Percentiles rank a stretch among this genome's conserved stretches.
Conservation (phyloP, 2,329 filamentous ascomycete species). For the Beauveria medogensis region DNA sequence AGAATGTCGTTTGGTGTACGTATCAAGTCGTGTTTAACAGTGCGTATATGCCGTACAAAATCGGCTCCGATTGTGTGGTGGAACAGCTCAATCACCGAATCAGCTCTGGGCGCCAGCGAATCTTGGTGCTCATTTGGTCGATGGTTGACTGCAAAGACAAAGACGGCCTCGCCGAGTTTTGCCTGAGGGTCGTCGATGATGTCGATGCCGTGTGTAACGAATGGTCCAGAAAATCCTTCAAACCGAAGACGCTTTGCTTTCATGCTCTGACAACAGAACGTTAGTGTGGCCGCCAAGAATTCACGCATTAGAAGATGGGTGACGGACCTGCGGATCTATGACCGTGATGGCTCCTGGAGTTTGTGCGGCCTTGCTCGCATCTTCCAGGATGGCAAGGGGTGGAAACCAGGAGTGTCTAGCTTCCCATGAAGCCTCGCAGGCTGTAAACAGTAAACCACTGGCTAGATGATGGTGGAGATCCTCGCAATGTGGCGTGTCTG, state of each 20-base stretch:
- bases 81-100: slow-evolving; percentile 51
- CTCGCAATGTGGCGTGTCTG: slow-evolving; percentile 49
- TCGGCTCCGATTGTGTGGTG: slow-evolving; percentile 39
- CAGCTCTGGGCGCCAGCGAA: slow-evolving; percentile 28
- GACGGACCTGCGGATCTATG: slow-evolving; percentile 43
- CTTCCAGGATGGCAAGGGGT: slow-evolving; percentile 31
- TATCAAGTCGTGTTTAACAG: slow-evolving; percentile 44
- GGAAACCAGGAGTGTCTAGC: slow-evolving; percentile 46
- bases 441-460: slow-evolving; percentile 44
- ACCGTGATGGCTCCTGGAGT: slow-evolving; percentile 40
- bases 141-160: slow-evolving; percentile 55
- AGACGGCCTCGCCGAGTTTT: slow-evolving; percentile 34
- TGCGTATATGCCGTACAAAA: slow-evolving; percentile 38
- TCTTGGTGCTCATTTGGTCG: slow-evolving; percentile 34
- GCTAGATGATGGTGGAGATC: slow-evolving; percentile 48
- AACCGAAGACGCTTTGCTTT: slow-evolving; percentile 38
- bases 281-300: neutral
- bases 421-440: slow-evolving; percentile 40
- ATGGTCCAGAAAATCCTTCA: slow-evolving; percentile 42
- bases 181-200: slow-evolving; percentile 41
- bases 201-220: slow-evolving; percentile 54
- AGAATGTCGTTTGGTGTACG: slow-evolving; percentile 52
- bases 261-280: slow-evolving; percentile 29
- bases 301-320: neutral
- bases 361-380: slow-evolving; percentile 26